Conservation (phyloP, 192 early-diverging fungal genomes). For the Coemansia sp. region DNA sequence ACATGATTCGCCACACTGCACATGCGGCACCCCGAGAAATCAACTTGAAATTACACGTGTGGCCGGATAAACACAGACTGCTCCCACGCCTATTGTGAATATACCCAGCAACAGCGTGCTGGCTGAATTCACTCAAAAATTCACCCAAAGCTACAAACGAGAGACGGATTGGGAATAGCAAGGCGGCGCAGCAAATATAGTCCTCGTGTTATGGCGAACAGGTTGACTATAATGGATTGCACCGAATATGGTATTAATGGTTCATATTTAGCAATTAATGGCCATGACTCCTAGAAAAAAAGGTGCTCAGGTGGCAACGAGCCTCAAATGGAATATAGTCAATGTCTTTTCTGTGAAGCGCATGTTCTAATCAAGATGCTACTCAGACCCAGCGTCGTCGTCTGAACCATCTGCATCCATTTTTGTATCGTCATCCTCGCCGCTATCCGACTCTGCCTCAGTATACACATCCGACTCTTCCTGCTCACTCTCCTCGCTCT, state of each 20-base stretch:
- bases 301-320: too few relatives aligned
- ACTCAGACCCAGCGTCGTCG: neutral
- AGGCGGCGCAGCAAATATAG: neutral
- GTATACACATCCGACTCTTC: slow-evolving; percentile 20
- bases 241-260: too few relatives aligned
- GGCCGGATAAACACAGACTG: slow-evolving; percentile 10
- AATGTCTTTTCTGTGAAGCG: neutral
- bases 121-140: slow-evolving; percentile 2
- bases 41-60: neutral
- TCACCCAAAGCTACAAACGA: neutral
- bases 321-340: too few relatives aligned
- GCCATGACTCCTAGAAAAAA: too few relatives aligned
- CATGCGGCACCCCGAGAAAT: slow-evolving; percentile 6
- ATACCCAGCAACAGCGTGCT: neutral
- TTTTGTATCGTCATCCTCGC: neutral
- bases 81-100: slow-evolving; percentile 11
- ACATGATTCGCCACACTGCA: too few relatives aligned
- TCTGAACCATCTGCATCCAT: neutral
- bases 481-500: slow-evolving; percentile 18
- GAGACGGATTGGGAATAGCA: neutral
- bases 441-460: slow-evolving; percentile 8
- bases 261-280: too few relatives aligned
- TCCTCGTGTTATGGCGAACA: neutral
- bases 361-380: neutral
- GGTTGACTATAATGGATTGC: too few relatives aligned